Conservation (phyloP, 352 stramenopile species). For the Thraustotheca clavata region DNA sequence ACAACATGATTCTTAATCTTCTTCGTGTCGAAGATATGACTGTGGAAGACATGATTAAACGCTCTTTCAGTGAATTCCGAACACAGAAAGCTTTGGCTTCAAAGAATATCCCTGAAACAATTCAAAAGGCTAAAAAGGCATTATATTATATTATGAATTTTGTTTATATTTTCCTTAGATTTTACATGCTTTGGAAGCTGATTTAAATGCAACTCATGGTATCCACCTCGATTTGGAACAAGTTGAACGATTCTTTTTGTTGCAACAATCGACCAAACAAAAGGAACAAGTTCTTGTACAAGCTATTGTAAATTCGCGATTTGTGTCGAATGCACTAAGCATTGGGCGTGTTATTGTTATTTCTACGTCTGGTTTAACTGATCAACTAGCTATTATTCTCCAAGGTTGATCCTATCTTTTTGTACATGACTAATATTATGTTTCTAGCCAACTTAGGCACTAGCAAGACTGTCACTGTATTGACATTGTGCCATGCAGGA, state of each 20-base stretch:
- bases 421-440: background rate
- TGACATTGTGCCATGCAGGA: background rate
- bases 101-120: slow-evolving; percentile 64
- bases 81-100: slow-evolving; percentile 71
- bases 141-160: slow-evolving; percentile 40
- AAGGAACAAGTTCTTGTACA: slow-evolving; percentile 1
- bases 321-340: background rate
- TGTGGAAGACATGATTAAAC: slow-evolving; percentile 97
- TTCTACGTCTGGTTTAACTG: background rate
- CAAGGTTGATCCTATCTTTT: slow-evolving; percentile 10
- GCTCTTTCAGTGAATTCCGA: slow-evolving; percentile 96
- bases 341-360: slow-evolving; percentile 13
- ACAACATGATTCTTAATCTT: slow-evolving; percentile 99
- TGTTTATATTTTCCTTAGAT: slow-evolving; percentile 37
- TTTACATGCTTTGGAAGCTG: background rate
- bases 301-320: slow-evolving; percentile 8
- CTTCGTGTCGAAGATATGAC: slow-evolving; percentile 95
- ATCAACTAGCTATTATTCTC: slow-evolving; percentile 8
- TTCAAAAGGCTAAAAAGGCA: slow-evolving; percentile 50
- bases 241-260: slow-evolving; percentile 12
- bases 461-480: background rate
- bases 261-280: background rate
- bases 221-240: slow-evolving; percentile 3
- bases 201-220: background rate
- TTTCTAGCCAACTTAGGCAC: background rate